phyloP scores from a whole-genome alignment of 306 rosid species.

The Trichosanthes cucumerina region DNA sequence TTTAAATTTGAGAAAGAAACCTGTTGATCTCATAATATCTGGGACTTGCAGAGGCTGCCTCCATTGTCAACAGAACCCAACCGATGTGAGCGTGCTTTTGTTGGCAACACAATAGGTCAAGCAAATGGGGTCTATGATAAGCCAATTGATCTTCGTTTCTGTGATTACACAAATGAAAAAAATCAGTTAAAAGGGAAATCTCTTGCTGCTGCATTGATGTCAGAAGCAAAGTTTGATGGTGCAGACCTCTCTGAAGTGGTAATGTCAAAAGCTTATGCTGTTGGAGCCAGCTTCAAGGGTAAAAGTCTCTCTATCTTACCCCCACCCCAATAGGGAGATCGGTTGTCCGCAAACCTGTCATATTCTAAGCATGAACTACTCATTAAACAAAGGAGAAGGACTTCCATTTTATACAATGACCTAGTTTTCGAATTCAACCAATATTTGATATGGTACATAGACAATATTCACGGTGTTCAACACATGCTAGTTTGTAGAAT shows the following conservation, averaged over 20 bases:
- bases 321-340: background rate
- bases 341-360: background rate
- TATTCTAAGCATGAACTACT: background rate
- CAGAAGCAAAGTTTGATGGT: constrained; percentile 91
- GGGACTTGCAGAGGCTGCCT: constrained; percentile 71
- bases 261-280: constrained; percentile 97
- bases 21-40: background rate
- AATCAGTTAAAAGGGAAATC: constrained; percentile 77
- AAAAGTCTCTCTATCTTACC: constrained; percentile 10
- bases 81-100: constrained; percentile 79
- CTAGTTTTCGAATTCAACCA: background rate
- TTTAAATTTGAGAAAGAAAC: background rate
- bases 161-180: constrained; percentile 76
- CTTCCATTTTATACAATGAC: background rate
- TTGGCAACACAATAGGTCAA: constrained; percentile 91
- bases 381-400: background rate
- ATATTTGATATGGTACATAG: background rate
- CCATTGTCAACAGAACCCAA: constrained; percentile 83
- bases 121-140: constrained; percentile 96
- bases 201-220: constrained; percentile 91
- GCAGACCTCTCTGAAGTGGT: constrained; percentile 96
- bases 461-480: background rate
- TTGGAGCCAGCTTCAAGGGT: constrained; percentile 84
- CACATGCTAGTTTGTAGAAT: background rate
- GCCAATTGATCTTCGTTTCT: constrained; percentile 82